Evolutionary conservation across 129 eudicot genomes (phyloP).

Genomic region (Mikania micrantha): DNA sequence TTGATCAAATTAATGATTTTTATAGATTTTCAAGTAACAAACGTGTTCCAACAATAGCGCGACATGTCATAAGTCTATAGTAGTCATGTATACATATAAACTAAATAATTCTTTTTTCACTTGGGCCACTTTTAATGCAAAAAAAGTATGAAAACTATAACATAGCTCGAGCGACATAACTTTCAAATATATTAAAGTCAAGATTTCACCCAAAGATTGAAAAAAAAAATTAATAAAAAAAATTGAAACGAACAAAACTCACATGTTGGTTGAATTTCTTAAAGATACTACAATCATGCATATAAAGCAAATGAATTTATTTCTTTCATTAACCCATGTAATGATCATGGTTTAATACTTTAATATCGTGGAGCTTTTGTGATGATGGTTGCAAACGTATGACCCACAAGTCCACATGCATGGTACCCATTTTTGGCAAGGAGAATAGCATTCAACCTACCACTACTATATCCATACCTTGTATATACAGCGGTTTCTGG

Average conservation of each 20-base stretch:
- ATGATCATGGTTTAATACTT: constrained; percentile 2
- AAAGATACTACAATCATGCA: not conserved
- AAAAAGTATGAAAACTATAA: no score
- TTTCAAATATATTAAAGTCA: not conserved
- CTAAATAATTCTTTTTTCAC: no score
- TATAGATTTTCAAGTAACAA: no score
- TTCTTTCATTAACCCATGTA: not conserved
- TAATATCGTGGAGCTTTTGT: not conserved
- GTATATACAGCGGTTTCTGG: no score
- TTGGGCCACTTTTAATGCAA: no score
- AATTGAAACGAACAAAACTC: no score
- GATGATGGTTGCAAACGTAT: constrained; percentile 11
- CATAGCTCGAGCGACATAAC: no score
- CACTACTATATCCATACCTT: constrained; percentile 6
- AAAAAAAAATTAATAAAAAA: no score
- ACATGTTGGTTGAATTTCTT: not conserved
- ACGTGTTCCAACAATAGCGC: no score
- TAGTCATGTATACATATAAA: no score
- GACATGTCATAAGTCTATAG: no score
- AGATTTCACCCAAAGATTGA: not conserved
- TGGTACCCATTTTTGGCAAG: constrained; percentile 10
- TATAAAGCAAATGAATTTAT: not conserved
- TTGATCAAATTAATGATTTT: no score
- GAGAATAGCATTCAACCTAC: constrained; percentile 12
- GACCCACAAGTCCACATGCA: not conserved